Evolutionary conservation across 768 basidiomycete genomes (phyloP).

Genomic region (Russula olivacea): DNA sequence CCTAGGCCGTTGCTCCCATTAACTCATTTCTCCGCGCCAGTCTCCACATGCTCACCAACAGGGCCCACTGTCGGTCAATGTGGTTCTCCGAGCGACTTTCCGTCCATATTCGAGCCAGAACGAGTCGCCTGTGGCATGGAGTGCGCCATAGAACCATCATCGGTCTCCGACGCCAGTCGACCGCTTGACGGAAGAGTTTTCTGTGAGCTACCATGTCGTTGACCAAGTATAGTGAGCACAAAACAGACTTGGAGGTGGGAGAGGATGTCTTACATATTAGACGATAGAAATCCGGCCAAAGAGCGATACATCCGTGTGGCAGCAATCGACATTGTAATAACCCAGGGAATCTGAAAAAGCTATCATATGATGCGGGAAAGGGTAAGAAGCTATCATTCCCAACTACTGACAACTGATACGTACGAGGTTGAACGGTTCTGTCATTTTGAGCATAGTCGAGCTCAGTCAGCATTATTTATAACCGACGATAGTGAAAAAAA

Average conservation of each 20-base stretch:
- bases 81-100: too few relatives aligned
- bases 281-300: background rate
- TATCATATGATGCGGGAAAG: background rate
- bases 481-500: background rate
- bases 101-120: background rate
- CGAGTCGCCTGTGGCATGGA: too few relatives aligned
- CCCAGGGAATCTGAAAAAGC: background rate
- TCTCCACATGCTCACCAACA: background rate
- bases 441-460: background rate
- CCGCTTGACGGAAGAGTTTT: background rate
- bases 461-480: background rate
- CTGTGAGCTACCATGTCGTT: background rate
- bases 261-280: background rate
- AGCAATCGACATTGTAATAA: background rate
- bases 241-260: too few relatives aligned
- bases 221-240: background rate
- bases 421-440: background rate
- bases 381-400: background rate
- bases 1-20: too few relatives aligned
- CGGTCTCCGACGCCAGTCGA: background rate
- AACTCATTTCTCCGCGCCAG: background rate
- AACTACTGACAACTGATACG: background rate
- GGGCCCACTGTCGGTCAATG: background rate
- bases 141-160: too few relatives aligned
- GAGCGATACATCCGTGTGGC: background rate